A percentile compares a stretch with the other conserved stretches of the same genome.
These are phyloP conservation scores for Oxyria digyna DNA, from an alignment of 148 eudicot genomes.

Conservation along the genomic window DNA sequence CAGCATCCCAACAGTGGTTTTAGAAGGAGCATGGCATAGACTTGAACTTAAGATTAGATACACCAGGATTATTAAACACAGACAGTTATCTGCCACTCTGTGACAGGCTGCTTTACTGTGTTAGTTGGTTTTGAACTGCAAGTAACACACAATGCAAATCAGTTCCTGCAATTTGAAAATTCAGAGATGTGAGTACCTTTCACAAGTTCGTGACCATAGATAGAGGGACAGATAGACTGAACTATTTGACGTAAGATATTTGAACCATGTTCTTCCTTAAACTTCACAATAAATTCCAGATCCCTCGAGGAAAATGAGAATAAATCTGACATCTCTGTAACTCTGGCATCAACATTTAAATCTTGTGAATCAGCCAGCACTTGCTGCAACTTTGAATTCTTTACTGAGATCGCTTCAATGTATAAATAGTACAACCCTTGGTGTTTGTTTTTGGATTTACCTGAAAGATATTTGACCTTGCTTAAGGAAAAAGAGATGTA, in stretches of 20 bases:
- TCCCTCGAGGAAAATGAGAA: slow-evolving; percentile 85
- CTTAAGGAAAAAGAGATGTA: background rate
- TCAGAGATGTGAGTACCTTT: slow-evolving; percentile 41
- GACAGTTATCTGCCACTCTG: too few relatives aligned
- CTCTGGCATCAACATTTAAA: slow-evolving; percentile 34
- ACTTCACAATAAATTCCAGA: slow-evolving; percentile 77
- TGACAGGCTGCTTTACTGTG: background rate
- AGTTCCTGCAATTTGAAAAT: background rate
- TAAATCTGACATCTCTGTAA: slow-evolving; percentile 60
- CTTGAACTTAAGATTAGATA: background rate
- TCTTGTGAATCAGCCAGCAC: slow-evolving; percentile 37
- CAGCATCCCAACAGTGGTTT: background rate
- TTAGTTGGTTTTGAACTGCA: background rate
- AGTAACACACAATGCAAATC: slow-evolving; percentile 1
- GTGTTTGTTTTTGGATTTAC: slow-evolving; percentile 86
- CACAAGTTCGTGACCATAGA: slow-evolving; percentile 96
- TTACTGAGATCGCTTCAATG: slow-evolving; percentile 79
- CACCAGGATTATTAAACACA: background rate
- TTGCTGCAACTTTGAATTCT: slow-evolving; percentile 71
- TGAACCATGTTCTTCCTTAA: slow-evolving; percentile 63
- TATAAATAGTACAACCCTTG: slow-evolving; percentile 93
- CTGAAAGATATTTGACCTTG: slow-evolving; percentile 24
- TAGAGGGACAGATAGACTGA: slow-evolving; percentile 94
- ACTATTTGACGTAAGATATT: slow-evolving; percentile 76
- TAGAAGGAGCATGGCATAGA: background rate